phyloP scores from a whole-genome alignment of 257 asterid species.

The Solanum chaucha region DNA sequence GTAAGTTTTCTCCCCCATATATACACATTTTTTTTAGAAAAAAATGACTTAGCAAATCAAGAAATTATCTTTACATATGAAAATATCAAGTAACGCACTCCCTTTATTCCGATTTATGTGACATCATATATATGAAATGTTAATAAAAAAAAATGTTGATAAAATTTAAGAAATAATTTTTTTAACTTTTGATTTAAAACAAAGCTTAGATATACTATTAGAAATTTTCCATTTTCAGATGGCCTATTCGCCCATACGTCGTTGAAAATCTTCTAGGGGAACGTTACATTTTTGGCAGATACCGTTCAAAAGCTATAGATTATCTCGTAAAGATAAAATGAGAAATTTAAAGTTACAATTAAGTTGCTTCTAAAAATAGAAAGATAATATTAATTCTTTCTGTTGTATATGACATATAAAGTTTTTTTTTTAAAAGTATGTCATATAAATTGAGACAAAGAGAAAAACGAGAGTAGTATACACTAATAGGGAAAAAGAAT shows the following conservation, averaged over 20 bases:
- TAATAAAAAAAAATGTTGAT: neutral
- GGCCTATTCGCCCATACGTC: no score
- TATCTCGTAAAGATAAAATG: no score
- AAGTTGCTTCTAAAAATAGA: neutral
- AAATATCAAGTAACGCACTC: neutral
- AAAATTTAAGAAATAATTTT: no score
- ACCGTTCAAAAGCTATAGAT: no score
- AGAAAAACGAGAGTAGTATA: neutral
- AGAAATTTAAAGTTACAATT: no score
- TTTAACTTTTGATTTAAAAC: no score
- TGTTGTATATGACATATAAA: neutral
- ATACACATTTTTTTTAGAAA: neutral
- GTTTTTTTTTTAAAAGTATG: neutral
- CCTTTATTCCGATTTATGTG: neutral
- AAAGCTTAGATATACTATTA: no score
- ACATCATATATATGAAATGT: neutral
- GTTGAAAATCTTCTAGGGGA: no score
- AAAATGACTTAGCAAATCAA: neutral
- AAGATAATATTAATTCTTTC: neutral
- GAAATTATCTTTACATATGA: neutral
- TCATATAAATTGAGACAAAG: neutral
- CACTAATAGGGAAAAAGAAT: neutral
- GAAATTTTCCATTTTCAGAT: no score
- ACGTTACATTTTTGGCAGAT: no score
- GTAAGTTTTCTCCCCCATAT: slow-evolving; percentile 16